Evolutionary conservation across 306 rosid species (phyloP), one percentile per base, ranked within the genome.

Genomic region (Citrullus mucosospermus): DNA sequence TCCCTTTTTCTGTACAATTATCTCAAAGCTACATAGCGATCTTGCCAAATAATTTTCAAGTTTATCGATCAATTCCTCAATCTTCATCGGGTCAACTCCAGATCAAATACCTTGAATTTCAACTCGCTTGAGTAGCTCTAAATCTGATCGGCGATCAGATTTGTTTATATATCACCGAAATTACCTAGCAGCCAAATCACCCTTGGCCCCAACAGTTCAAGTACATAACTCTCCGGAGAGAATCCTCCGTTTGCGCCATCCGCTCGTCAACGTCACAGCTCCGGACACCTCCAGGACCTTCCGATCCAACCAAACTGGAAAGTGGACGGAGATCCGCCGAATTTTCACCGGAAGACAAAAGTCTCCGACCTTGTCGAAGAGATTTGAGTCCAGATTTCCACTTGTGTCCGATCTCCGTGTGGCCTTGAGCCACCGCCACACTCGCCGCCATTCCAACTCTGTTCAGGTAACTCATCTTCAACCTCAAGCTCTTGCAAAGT

Each of bases 171-270:
- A 8, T 25, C 60, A 58, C 39, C 79, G 1, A 7, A 32, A 9
- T 20, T 39, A 58, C 38, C 77, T 77, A 68, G 80, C 1, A 56
- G 78, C 15, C 41, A 80, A 20, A 81, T 89, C 79, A 94, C 72
- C 93, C 96, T 79, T 87, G 96, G 8, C 98, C 98, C 98, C 97
- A 95, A 79, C 98, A 95, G 78, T 85, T 95, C 86, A 92, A 66
- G 90, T 89, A 95, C 98, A 94, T 94, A 34, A 95, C 97, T 77
- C 85, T 79, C 80, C 87, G 82, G 44, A 95, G 87, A 79, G 96
- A 92, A 70, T 95, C 98, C 25, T 94, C 96, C 9, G 91, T 65
- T 41, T 89, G 89, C 41, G 32, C 76, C 44, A 72, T 78, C n/a
- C 76, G 80, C 5, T 86, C 85, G 0, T 80, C 85, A 34, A 30